A percentile compares a stretch with the other conserved stretches of the same genome.
These are phyloP conservation scores for Hypoxylon perforatum DNA, from an alignment of 495 filamentous ascomycete species.

Conservation along the genomic window DNA sequence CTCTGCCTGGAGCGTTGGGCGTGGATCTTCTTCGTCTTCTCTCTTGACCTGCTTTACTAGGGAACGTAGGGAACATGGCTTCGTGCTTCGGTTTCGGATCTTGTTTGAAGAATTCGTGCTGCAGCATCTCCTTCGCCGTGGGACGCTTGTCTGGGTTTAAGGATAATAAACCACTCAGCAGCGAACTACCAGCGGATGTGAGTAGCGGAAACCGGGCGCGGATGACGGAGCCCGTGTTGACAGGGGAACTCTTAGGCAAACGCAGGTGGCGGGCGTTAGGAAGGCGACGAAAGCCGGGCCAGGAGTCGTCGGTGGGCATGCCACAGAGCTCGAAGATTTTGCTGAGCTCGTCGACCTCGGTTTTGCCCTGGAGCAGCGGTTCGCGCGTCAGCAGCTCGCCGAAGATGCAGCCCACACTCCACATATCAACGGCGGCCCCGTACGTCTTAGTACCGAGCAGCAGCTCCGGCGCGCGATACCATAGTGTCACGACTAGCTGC, in stretches of 20 bases:
- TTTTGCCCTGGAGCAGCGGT: constrained; percentile 88
- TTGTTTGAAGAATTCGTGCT: constrained; percentile 88
- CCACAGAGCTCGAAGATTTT: constrained; percentile 91
- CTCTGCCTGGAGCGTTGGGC: constrained; percentile 87
- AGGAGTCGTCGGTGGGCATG: constrained; percentile 84
- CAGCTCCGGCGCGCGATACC: constrained; percentile 94
- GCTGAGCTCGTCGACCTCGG: constrained; percentile 85
- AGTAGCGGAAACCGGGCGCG: constrained; percentile 84
- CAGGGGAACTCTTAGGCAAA: constrained; percentile 67
- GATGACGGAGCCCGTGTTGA: constrained; percentile 56
- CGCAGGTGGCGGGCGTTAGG: constrained; percentile 89
- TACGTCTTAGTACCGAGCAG: constrained; percentile 85
- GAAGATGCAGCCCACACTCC: constrained; percentile 97
- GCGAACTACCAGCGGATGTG: constrained; percentile 75
- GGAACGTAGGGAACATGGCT: constrained; percentile 92
- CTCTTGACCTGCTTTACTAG: constrained; percentile 94
- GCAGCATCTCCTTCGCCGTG: constrained; percentile 69
- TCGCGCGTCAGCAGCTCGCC: constrained; percentile 88
- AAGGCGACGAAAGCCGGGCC: constrained; percentile 87
- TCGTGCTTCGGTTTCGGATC: constrained; percentile 87
- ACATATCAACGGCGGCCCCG: constrained; percentile 85
- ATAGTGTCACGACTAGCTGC: constrained; percentile 94
- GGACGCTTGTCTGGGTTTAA: constrained; percentile 80
- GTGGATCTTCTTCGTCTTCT: constrained; percentile 76
- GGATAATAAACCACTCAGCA: constrained; percentile 75